phyloP scores from a whole-genome alignment of 768 basidiomycete species.

The Coprinopsis strossmayeri region DNA sequence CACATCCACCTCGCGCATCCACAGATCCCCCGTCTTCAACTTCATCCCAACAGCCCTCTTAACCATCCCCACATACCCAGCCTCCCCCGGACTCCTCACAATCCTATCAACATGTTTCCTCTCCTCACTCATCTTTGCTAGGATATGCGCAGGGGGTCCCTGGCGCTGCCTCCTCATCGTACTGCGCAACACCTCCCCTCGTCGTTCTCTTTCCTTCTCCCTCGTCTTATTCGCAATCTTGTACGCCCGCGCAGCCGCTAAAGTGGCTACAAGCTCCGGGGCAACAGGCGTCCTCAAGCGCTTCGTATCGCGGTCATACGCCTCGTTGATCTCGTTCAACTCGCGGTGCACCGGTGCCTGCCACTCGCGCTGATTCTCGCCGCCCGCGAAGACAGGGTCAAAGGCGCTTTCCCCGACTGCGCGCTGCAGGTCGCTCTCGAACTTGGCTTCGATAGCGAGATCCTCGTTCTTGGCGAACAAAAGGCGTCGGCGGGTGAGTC shows the following conservation, averaged over 20 bases:
- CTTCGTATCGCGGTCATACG: constrained; percentile 31
- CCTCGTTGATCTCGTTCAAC: constrained; percentile 22
- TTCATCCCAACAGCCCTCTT: constrained; percentile 53
- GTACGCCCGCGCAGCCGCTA: constrained; percentile 52
- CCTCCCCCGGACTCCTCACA: constrained; percentile 49
- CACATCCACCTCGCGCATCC: not conserved
- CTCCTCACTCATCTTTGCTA: constrained; percentile 43
- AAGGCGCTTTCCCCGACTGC: not conserved
- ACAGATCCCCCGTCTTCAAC: constrained; percentile 25
- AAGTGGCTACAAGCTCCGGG: constrained; percentile 37
- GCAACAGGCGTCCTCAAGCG: constrained; percentile 40
- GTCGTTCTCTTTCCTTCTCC: constrained; percentile 51
- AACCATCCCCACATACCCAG: constrained; percentile 63
- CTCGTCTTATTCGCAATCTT: constrained; percentile 61
- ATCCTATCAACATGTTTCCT: constrained; percentile 44
- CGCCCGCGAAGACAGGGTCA: constrained; percentile 16
- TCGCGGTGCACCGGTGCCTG: constrained; percentile 26
- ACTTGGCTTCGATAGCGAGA: constrained; percentile 26
- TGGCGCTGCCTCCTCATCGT: constrained; percentile 42
- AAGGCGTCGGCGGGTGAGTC: constrained; percentile 29
- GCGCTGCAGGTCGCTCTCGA: constrained; percentile 23
- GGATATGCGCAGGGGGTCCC: constrained; percentile 60
- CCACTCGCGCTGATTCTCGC: constrained; percentile 36
- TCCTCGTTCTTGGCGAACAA: constrained; percentile 25
- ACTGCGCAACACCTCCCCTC: constrained; percentile 50